Percentiles rank a stretch among this genome's conserved stretches.
These are phyloP conservation scores for Penicillium sp. DNA, from an alignment of 2,329 filamentous ascomycete species.

Conservation along the genomic window DNA sequence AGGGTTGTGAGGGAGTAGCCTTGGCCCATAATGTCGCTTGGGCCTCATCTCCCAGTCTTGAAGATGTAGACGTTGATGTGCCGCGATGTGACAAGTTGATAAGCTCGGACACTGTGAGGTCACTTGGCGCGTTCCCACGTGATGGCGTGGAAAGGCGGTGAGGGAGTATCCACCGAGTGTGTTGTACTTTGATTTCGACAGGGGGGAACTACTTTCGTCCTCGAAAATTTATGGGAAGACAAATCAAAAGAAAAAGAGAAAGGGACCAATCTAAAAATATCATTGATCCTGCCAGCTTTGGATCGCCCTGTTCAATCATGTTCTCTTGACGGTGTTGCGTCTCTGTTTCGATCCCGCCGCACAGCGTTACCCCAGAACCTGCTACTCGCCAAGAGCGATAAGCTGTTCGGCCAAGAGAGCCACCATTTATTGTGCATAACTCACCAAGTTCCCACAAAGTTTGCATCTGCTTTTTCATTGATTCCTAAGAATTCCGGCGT, in stretches of 20 bases:
- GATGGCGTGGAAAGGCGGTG: slow-evolving; percentile 28
- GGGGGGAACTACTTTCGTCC: not conserved
- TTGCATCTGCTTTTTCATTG: not conserved
- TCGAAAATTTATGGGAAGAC: not conserved
- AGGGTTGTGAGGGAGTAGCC: slow-evolving; percentile 92
- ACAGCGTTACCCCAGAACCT: not conserved
- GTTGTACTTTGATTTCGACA: slow-evolving; percentile 7
- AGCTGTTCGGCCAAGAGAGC: not conserved
- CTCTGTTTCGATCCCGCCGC: not conserved
- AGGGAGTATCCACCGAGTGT: slow-evolving; percentile 12
- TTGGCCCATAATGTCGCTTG: slow-evolving; percentile 75
- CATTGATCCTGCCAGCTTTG: not conserved
- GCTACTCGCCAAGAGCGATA: slow-evolving; percentile 1
- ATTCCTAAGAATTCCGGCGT: not conserved
- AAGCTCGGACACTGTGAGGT: slow-evolving; percentile 22
- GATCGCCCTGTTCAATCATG: not conserved
- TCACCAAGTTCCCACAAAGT: not conserved
- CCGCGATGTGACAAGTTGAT: slow-evolving; percentile 18
- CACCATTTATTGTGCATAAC: not conserved
- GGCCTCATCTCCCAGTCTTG: slow-evolving; percentile 35
- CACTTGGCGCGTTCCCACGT: slow-evolving; percentile 27
- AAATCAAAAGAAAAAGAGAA: not conserved
- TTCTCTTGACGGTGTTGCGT: not conserved
- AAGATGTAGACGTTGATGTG: slow-evolving; percentile 10
- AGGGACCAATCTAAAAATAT: not conserved